Evolutionary conservation across 352 stramenopile species (phyloP), one percentile per base, ranked within the genome.

Genomic region (Globisporangium radiosum): DNA sequence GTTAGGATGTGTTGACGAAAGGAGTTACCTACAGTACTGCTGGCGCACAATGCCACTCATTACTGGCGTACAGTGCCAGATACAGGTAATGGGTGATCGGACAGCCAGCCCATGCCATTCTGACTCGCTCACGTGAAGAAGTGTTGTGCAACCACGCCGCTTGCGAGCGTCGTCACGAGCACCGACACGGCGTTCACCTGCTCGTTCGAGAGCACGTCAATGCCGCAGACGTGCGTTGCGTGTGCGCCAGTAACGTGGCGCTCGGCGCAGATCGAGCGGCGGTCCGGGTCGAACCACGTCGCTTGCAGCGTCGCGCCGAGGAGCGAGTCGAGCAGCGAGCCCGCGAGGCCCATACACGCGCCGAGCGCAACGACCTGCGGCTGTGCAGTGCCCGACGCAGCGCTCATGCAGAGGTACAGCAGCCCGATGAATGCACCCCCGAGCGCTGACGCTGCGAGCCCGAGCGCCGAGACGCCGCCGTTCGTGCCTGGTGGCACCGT

Each of bases 401-500:
- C 49, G 52, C 75, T 81, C 3, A 66, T 54, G n/a, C 62, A 19
- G 47, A 73, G 87, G 68, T 92, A 81, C 2, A 93, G 75, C 44
- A 81, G 43, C 2, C 92, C 95, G 55, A 98, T 88, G 37, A 98
- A 92, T 6, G 72, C 61, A 4, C 95, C 95, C 17, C 95, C 95
- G 7, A 92, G 62, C 4, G 70, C 69, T 39, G 90, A 97, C 47
- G 87, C 87, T 7, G 78, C 59, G 15, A 86, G 88, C 7, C 95
- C 95, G 2, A 87, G 64, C 3, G 80, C 6, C 7, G 91, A 97
- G n/a, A 98, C 73, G 7, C 88, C 95, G 47, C 95, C 95, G 75
- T 98, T 98, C 6, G 94, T 98, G 8, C 95, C 94, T 1, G 85
- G 76, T 0, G 94, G 94, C 25, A 98, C 95, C 14, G 68, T 60